Conservation (phyloP, 2,329 filamentous ascomycete species). For the Penicillium sp. region DNA sequence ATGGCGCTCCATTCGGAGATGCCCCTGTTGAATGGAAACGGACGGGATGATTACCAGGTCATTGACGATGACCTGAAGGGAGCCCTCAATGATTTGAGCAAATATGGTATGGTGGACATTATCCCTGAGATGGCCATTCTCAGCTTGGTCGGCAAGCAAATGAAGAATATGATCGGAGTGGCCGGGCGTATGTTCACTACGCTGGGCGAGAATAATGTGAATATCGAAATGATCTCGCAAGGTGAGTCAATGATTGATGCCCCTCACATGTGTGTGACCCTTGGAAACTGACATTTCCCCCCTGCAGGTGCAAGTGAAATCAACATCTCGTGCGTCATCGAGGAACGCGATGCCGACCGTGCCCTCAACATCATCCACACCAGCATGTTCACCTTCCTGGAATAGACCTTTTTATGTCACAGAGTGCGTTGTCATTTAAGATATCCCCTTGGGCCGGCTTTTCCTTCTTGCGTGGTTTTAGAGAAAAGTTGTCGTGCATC, state of each 20-base stretch:
- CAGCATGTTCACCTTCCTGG: constrained; percentile 92
- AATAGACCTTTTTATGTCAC: constrained; percentile 47
- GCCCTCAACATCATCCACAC: constrained; percentile 97
- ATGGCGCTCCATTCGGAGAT: constrained; percentile 88
- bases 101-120: constrained; percentile 87
- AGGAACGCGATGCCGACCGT: constrained; percentile 82
- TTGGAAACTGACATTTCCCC: constrained; percentile 13
- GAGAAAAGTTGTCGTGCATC: background rate
- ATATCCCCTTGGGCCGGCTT: constrained; percentile 24
- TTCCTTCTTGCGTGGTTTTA: constrained; percentile 2
- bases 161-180: constrained; percentile 97
- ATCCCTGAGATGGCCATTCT: constrained; percentile 92
- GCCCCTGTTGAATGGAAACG: constrained; percentile 51
- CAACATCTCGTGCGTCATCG: constrained; percentile 97
- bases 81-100: constrained; percentile 69
- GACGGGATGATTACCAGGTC: constrained; percentile 53
- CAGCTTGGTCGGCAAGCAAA: constrained; percentile 88
- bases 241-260: constrained; percentile 55
- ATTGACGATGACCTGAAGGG: constrained; percentile 62
- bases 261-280: background rate
- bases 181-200: constrained; percentile 94
- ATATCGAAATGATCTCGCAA: constrained; percentile 99
- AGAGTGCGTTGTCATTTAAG: constrained; percentile 24
- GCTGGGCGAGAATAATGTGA: constrained; percentile 87
- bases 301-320: constrained; percentile 87